These are phyloP conservation scores for Pseudogymnoascus sp. DNA, from an alignment of 2,329 filamentous ascomycete genomes.

Conservation along the genomic window DNA sequence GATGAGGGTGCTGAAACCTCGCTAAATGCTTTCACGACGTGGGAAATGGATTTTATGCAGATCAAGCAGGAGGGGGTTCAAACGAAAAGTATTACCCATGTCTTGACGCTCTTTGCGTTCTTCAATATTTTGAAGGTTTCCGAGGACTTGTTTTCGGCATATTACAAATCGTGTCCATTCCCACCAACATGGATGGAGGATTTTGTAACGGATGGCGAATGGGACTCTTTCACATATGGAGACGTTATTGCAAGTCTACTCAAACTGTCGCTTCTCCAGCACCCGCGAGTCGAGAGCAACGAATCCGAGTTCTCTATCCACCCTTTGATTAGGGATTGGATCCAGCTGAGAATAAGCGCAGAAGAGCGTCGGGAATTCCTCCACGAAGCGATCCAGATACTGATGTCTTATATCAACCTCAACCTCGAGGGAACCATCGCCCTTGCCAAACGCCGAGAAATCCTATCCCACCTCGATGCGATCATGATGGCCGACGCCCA, in stretches of 20 bases:
- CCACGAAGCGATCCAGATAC: neutral
- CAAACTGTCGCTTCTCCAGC: conserved; percentile 20
- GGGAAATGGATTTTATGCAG: conserved; percentile 22
- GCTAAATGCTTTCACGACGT: conserved; percentile 22
- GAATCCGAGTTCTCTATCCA: conserved; percentile 18
- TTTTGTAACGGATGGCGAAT: conserved; percentile 13
- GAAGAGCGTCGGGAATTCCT: conserved; percentile 10
- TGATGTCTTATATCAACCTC: neutral
- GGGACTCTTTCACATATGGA: conserved; percentile 18
- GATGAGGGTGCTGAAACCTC: conserved; percentile 13
- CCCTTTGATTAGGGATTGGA: conserved; percentile 19
- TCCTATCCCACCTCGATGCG: neutral
- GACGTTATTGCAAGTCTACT: conserved; percentile 14
- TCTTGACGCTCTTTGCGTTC: conserved; percentile 21
- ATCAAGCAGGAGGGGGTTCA: conserved; percentile 13
- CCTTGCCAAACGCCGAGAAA: neutral
- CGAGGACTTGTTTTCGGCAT: conserved; percentile 20
- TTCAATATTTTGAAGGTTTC: conserved; percentile 20
- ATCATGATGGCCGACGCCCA: neutral
- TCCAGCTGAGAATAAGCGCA: conserved; percentile 14
- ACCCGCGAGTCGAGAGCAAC: neutral
- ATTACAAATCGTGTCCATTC: neutral
- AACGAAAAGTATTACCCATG: conserved; percentile 7
- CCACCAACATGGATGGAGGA: conserved; percentile 9
- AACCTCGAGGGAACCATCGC: neutral